phyloP scores from a whole-genome alignment of 306 rosid species.

The Arachis stenosperma region DNA sequence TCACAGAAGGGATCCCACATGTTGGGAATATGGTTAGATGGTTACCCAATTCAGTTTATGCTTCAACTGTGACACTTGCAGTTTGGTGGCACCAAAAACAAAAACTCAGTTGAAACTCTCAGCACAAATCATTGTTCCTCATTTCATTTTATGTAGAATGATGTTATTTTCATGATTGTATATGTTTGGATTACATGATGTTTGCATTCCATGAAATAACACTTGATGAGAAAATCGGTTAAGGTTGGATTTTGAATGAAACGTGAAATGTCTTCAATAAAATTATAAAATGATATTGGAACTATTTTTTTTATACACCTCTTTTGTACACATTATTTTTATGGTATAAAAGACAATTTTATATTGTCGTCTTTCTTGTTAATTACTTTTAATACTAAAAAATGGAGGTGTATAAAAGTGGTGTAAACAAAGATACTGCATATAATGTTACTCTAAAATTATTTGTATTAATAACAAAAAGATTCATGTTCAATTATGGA shows the following conservation, averaged over 20 bases:
- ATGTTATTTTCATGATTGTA: constrained; percentile 20
- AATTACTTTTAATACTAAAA: too few species aligned
- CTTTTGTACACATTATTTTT: too few species aligned
- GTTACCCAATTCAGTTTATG: constrained; percentile 74
- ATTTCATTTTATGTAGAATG: constrained; percentile 26
- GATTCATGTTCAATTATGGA: too few species aligned
- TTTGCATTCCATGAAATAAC: constrained; percentile 9
- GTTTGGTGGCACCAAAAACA: constrained; percentile 61
- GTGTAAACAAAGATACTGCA: too few species aligned
- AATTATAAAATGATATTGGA: too few species aligned
- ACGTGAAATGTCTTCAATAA: not conserved
- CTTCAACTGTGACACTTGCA: constrained; percentile 65
- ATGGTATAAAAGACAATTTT: too few species aligned
- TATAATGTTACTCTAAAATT: too few species aligned
- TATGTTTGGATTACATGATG: constrained; percentile 3
- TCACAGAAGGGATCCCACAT: constrained; percentile 89
- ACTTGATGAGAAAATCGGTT: constrained; percentile 16
- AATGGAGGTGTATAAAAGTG: too few species aligned
- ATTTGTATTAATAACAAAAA: too few species aligned
- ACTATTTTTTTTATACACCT: too few species aligned
- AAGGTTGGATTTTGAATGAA: constrained; percentile 8
- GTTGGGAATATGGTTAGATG: constrained; percentile 76
- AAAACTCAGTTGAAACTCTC: constrained; percentile 30
- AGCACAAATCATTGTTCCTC: constrained; percentile 5
- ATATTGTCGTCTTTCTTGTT: too few species aligned